These are phyloP conservation scores for Cryptococcus depauperatus DNA, from an alignment of 1,284 basidiomycete species.

Conservation along the genomic window DNA sequence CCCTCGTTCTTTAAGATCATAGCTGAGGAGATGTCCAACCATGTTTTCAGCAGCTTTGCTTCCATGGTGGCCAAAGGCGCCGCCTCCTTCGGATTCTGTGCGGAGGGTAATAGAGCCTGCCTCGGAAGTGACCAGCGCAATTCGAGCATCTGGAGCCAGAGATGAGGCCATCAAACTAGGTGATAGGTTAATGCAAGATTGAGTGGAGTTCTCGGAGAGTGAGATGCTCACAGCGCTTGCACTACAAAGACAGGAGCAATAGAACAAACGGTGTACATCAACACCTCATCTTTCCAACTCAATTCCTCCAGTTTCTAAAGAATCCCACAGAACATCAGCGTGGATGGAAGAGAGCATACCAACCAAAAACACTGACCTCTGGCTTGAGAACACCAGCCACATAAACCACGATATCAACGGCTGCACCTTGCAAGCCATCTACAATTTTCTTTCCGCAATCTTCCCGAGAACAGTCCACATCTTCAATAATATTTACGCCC, in stretches of 20 bases:
- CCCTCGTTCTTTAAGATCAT: slow-evolving; percentile 46
- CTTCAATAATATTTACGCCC: slow-evolving; percentile 41
- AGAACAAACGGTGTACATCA: slow-evolving; percentile 49
- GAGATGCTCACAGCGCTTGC: slow-evolving; percentile 16
- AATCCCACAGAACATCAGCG: too few species aligned
- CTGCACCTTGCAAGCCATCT: slow-evolving; percentile 33
- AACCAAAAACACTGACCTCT: slow-evolving; percentile 32
- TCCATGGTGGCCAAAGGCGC: slow-evolving; percentile 51
- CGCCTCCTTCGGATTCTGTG: slow-evolving; percentile 49
- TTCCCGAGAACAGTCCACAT: slow-evolving; percentile 44
- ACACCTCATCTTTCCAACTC: slow-evolving; percentile 44
- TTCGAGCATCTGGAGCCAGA: slow-evolving; percentile 34
- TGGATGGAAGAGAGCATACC: too few species aligned
- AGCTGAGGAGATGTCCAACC: slow-evolving; percentile 47
- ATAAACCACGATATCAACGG: slow-evolving; percentile 45
- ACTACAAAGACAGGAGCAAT: slow-evolving; percentile 43
- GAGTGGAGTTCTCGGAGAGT: not conserved
- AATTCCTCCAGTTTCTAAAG: too few species aligned
- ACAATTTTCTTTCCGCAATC: slow-evolving; percentile 44
- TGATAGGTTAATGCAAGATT: not conserved
- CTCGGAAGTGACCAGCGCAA: slow-evolving; percentile 48
- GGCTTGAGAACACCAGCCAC: slow-evolving; percentile 47
- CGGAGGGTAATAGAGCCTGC: slow-evolving; percentile 48
- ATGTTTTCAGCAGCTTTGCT: slow-evolving; percentile 51
- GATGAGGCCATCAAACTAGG: slow-evolving; percentile 20